Percentiles rank a stretch among this genome's conserved stretches.
Conservation (phyloP, 805 yeast genomes). For the Lachancea sp. region DNA sequence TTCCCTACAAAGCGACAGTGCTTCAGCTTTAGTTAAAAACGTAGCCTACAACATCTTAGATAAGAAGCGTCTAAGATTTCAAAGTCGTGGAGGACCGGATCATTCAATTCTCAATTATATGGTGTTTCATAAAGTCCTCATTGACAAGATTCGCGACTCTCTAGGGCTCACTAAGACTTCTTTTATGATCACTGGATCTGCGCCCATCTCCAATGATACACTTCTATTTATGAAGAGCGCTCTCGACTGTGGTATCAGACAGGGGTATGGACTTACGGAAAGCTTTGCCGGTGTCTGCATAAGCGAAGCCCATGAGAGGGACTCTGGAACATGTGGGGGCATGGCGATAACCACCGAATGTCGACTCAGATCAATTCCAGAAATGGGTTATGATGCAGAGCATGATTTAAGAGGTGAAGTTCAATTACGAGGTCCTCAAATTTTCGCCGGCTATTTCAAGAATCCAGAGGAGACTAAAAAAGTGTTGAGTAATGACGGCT, state of each 20-base stretch:
- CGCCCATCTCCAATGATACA: slow-evolving; percentile 62
- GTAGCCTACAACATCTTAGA: slow-evolving; percentile 25
- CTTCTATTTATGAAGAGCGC: slow-evolving; percentile 56
- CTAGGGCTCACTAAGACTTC: slow-evolving; percentile 44
- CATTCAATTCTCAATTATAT: slow-evolving; percentile 36
- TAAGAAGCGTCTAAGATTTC: slow-evolving; percentile 20
- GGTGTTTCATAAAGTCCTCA: slow-evolving; percentile 31
- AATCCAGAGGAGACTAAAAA: slow-evolving; percentile 48
- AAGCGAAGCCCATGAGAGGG: slow-evolving; percentile 41
- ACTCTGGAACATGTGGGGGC: slow-evolving; percentile 56
- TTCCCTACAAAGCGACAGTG: slow-evolving; percentile 20
- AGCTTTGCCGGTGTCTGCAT: slow-evolving; percentile 55
- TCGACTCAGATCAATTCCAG: slow-evolving; percentile 57
- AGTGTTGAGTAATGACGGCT: slow-evolving; percentile 50
- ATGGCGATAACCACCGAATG: slow-evolving; percentile 50
- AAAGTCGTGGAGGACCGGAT: slow-evolving; percentile 33
- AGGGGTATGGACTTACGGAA: slow-evolving; percentile 77
- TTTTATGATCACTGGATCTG: slow-evolving; percentile 50
- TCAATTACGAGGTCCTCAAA: slow-evolving; percentile 57
- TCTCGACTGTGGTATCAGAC: slow-evolving; percentile 47
- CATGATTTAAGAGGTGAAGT: slow-evolving; percentile 53
- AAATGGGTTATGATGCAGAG: slow-evolving; percentile 45
- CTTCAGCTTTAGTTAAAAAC: slow-evolving; percentile 10
- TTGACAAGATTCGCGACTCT: slow-evolving; percentile 39
- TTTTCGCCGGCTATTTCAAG: slow-evolving; percentile 51